A percentile compares a stretch with the other conserved stretches of the same genome.
Evolutionary conservation across 2,329 filamentous ascomycete species (phyloP).

Genomic region (Ophiostoma himal-ulmi): DNA sequence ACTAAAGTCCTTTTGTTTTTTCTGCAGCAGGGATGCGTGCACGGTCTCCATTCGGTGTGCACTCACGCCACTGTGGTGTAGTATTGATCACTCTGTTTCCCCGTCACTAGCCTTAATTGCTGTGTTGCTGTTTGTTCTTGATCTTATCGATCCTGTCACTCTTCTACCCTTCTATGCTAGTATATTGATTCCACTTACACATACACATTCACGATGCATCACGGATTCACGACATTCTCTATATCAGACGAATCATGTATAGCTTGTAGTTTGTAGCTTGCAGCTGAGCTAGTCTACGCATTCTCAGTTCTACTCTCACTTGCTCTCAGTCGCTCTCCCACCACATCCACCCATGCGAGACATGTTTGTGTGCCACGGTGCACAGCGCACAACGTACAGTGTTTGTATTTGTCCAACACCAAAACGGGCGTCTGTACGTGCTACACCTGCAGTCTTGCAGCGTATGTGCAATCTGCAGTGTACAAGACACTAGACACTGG

Average conservation of each 20-base stretch:
- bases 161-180: neutral
- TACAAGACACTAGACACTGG: neutral
- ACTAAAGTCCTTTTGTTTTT: neutral
- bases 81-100: neutral
- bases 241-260: neutral
- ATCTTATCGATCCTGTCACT: neutral
- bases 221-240: neutral
- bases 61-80: slow-evolving; percentile 5
- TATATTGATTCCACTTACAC: neutral
- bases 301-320: neutral
- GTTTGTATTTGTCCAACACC: neutral
- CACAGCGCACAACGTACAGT: neutral
- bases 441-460: neutral
- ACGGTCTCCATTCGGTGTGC: slow-evolving; percentile 8
- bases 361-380: slow-evolving; percentile 11
- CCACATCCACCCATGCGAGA: neutral
- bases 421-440: slow-evolving; percentile 8
- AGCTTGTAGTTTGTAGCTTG: neutral
- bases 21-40: slow-evolving; percentile 8
- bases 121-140: neutral
- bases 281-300: neutral
- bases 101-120: neutral
- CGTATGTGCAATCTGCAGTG: neutral
- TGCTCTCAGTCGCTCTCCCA: neutral
- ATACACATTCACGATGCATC: neutral